phyloP scores from a whole-genome alignment of 305 asterid species.

The Fraxinus greggii region DNA sequence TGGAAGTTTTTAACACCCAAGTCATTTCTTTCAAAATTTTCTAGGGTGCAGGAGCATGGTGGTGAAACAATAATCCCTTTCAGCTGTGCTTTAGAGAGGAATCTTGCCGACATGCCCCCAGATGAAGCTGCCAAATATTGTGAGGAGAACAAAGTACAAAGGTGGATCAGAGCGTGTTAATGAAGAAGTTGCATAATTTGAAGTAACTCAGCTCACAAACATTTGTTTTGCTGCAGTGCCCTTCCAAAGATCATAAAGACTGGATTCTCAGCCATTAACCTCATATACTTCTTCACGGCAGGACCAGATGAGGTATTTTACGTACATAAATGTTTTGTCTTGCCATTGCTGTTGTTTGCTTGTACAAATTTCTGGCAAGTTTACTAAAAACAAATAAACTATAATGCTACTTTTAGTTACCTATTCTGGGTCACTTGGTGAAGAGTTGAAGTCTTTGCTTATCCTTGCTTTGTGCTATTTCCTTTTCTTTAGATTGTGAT shows the following conservation, averaged over 20 bases:
- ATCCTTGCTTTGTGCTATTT: not conserved
- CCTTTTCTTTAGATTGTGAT: not conserved
- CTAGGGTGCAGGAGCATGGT: conserved; percentile 99
- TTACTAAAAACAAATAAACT: not conserved
- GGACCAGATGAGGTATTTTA: conserved; percentile 95
- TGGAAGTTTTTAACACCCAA: not conserved
- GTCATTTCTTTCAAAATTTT: conserved; percentile 18
- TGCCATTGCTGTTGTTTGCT: conserved; percentile 1
- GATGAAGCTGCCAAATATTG: conserved; percentile 91
- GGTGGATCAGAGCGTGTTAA: conserved; percentile 47
- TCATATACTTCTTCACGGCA: conserved; percentile 96
- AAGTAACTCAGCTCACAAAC: conserved; percentile 28
- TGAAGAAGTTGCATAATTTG: conserved; percentile 8
- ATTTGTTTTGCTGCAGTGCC: conserved; percentile 50
- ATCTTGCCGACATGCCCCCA: conserved; percentile 72
- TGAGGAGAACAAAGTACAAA: conserved; percentile 89
- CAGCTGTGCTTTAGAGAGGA: conserved; percentile 87
- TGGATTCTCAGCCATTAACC: conserved; percentile 93
- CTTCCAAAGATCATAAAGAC: conserved; percentile 95
- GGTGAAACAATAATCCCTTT: conserved; percentile 87
- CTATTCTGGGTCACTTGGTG: not conserved
- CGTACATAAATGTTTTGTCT: not conserved
- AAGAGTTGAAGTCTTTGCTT: not conserved
- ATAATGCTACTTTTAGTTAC: not conserved
- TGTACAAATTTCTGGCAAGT: not conserved